Percentiles rank a stretch among this genome's conserved stretches.
phyloP scores from a whole-genome alignment of 768 basidiomycete species.

The Paxillus rubicundulus region DNA sequence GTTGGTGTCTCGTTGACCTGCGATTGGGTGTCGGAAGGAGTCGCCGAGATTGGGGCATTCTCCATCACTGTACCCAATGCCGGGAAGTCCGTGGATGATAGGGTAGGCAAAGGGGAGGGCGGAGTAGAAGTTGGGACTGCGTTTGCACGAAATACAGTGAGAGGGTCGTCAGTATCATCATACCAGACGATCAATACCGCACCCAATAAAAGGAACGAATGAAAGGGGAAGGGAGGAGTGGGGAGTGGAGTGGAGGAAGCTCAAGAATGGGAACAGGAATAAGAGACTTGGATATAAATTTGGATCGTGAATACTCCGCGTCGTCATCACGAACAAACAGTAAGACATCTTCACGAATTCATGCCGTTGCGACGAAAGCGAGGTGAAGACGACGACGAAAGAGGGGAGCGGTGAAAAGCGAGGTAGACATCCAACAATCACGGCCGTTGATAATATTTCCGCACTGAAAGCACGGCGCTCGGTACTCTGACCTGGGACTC shows the following conservation, averaged over 20 bases:
- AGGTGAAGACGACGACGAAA: conserved; percentile 24
- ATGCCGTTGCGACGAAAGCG: conserved; percentile 22
- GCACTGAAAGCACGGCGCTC: conserved; percentile 89
- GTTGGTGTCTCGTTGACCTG: conserved; percentile 21
- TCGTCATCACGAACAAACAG: conserved; percentile 23
- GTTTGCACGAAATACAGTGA: conserved; percentile 17
- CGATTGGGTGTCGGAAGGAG: conserved; percentile 23
- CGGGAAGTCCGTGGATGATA: conserved; percentile 76
- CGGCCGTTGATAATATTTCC: conserved; percentile 73
- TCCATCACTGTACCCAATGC: conserved; percentile 42
- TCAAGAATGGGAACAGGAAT: conserved; percentile 5
- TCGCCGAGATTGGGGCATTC: conserved; percentile 3
- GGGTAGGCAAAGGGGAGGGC: conserved; percentile 43
- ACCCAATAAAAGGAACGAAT: conserved; percentile 32
- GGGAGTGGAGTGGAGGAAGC: conserved; percentile 17
- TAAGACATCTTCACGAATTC: conserved; percentile 23
- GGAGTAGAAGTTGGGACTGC: conserved; percentile 36
- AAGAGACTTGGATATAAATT: conserved; percentile 7
- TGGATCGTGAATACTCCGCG: conserved; percentile 15
- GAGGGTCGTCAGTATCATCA: conserved; percentile 41
- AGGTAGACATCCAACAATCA: conserved; percentile 46
- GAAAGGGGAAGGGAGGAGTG: conserved; percentile 42
- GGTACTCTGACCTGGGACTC: conserved; percentile 79
- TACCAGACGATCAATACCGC: conserved; percentile 44
- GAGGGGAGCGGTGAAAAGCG: conserved; percentile 17